Percentiles rank a stretch among this genome's conserved stretches.
phyloP scores from a whole-genome alignment of 1,139 yeast genomes.

The Spathaspora jeffriesii region DNA sequence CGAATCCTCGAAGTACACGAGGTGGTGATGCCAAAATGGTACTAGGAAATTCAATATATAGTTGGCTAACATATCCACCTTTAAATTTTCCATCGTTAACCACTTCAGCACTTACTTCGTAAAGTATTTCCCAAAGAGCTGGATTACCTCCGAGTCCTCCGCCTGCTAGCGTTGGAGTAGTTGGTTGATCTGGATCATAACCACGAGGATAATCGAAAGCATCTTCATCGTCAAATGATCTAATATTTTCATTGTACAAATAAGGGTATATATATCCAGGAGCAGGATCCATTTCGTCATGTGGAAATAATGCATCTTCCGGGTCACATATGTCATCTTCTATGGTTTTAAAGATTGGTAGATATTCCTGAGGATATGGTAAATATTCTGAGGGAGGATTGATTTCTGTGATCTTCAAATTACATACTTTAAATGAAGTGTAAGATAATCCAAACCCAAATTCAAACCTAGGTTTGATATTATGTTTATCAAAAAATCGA shows the following conservation, averaged over 20 bases:
- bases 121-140: slow-evolving; percentile 46
- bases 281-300: slow-evolving; percentile 50
- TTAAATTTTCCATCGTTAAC: slow-evolving; percentile 50
- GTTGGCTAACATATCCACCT: slow-evolving; percentile 58
- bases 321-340: slow-evolving; percentile 57
- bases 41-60: slow-evolving; percentile 58
- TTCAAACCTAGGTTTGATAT: slow-evolving; percentile 57
- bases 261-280: slow-evolving; percentile 57
- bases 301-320: slow-evolving; percentile 57
- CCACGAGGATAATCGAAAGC: slow-evolving; percentile 54
- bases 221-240: slow-evolving; percentile 38
- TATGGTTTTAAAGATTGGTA: slow-evolving; percentile 37
- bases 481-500: slow-evolving; percentile 55
- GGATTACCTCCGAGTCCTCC: slow-evolving; percentile 59
- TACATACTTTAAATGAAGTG: slow-evolving; percentile 45
- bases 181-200: slow-evolving; percentile 41
- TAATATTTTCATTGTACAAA: slow-evolving; percentile 45
- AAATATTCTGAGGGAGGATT: slow-evolving; percentile 48
- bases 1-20: slow-evolving; percentile 58
- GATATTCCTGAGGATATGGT: slow-evolving; percentile 50
- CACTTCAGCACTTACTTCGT: slow-evolving; percentile 48
- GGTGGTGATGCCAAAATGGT: slow-evolving; percentile 45
- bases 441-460: slow-evolving; percentile 66
- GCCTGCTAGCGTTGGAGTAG: slow-evolving; percentile 48
- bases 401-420: slow-evolving; percentile 40